Conservation (phyloP, 331 rosid species). For the Telfairia occidentalis region DNA sequence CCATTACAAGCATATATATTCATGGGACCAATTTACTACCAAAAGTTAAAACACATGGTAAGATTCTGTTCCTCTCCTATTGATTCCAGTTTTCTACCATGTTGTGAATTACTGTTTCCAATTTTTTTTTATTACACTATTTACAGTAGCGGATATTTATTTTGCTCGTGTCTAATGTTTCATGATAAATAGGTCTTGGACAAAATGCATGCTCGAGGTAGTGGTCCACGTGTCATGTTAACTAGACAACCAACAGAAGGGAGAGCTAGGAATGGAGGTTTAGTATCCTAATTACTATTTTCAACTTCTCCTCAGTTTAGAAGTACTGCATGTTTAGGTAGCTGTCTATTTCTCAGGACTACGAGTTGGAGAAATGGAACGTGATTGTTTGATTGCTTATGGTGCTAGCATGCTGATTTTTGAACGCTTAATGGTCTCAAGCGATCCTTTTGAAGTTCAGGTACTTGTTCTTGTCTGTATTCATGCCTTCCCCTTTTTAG, state of each 20-base stretch:
- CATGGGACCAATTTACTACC: constrained; percentile 99
- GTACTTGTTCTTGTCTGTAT: constrained; percentile 20
- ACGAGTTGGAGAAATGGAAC: constrained; percentile 98
- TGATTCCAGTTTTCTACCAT: neutral
- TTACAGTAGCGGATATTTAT: neutral
- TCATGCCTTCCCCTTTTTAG: neutral
- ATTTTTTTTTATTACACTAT: neutral
- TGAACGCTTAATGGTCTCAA: constrained; percentile 85
- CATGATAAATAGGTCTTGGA: constrained; percentile 57
- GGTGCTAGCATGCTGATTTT: constrained; percentile 90
- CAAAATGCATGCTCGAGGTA: constrained; percentile 96
- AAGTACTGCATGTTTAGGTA: neutral
- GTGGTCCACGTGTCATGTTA: constrained; percentile 59
- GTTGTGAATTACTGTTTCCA: neutral
- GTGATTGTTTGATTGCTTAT: constrained; percentile 89
- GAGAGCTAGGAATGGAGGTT: constrained; percentile 92
- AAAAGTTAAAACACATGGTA: constrained; percentile 92
- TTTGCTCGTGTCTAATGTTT: constrained; percentile 2
- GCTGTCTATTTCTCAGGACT: constrained; percentile 43
- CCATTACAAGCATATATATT: constrained; percentile 94
- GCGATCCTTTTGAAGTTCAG: constrained; percentile 92
- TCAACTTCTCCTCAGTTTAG: neutral
- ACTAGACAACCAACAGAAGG: constrained; percentile 97
- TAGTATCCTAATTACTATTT: constrained; percentile 4
- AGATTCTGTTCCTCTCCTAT: constrained; percentile 15